Percentiles rank a stretch among this genome's conserved stretches.
phyloP scores from a whole-genome alignment of 345 rosid genomes.

The Citrus sp. region DNA sequence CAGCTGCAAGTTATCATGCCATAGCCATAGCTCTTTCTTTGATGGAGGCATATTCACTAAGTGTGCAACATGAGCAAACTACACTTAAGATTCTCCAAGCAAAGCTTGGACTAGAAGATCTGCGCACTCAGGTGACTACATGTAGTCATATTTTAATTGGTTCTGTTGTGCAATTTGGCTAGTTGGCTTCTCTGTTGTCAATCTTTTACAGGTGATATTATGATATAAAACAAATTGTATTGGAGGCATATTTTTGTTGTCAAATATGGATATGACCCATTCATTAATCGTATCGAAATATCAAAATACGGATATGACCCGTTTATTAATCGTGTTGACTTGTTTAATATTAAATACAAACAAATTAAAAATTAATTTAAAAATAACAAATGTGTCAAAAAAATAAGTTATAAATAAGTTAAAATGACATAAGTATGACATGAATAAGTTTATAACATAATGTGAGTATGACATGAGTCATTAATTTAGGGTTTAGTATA shows the following conservation, averaged over 20 bases:
- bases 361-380: too few relatives aligned
- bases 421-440: too few relatives aligned
- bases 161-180: neutral
- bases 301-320: too few relatives aligned
- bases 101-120: constrained; percentile 64
- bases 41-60: constrained; percentile 71
- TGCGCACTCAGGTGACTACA: constrained; percentile 59
- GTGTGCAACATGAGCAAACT: constrained; percentile 73
- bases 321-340: too few relatives aligned
- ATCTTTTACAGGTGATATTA: neutral
- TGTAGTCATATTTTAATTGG: constrained; percentile 5
- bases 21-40: constrained; percentile 74
- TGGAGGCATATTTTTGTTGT: neutral
- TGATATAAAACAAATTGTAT: neutral
- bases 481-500: too few relatives aligned
- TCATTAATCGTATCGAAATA: too few relatives aligned
- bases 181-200: neutral
- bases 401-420: too few relatives aligned
- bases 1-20: constrained; percentile 73
- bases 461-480: too few relatives aligned
- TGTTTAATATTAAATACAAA: too few relatives aligned
- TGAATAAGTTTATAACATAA: too few relatives aligned
- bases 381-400: too few relatives aligned
- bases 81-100: constrained; percentile 57
- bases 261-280: too few relatives aligned